Conservation (phyloP, 306 rosid species). For the Dalbergia cochinchinensis region DNA sequence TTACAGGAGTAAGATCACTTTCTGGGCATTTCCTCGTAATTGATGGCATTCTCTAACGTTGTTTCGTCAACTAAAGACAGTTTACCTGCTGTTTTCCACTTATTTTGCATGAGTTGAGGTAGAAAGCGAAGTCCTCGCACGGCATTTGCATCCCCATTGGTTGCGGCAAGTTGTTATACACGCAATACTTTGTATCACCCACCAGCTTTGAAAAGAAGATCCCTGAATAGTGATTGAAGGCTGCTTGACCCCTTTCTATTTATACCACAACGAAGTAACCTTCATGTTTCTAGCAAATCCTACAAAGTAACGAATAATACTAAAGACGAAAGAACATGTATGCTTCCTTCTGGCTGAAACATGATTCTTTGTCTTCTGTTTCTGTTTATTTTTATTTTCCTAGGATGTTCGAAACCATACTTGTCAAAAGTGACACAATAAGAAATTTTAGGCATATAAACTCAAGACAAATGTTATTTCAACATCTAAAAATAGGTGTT, state of each 20-base stretch:
- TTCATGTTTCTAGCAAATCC: constrained; percentile 28
- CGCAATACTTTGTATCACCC: constrained; percentile 13
- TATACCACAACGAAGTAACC: constrained; percentile 26
- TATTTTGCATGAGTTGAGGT: neutral
- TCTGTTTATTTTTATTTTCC: constrained; percentile 11
- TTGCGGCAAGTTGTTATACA: constrained; percentile 25
- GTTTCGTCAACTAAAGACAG: constrained; percentile 22
- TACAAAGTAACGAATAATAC: constrained; percentile 28
- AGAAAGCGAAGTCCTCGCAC: neutral
- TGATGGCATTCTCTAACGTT: constrained; percentile 1
- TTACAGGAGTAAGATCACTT: constrained; percentile 10
- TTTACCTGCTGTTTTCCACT: neutral
- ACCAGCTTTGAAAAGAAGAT: constrained; percentile 33
- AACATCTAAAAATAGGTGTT: too few species aligned
- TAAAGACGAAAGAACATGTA: constrained; percentile 27
- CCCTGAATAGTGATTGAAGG: neutral
- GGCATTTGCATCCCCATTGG: neutral
- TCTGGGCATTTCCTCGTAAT: neutral
- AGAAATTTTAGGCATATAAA: constrained; percentile 9
- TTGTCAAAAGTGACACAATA: constrained; percentile 33
- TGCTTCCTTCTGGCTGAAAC: constrained; percentile 38
- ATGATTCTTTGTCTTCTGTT: constrained; percentile 32
- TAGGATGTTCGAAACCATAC: constrained; percentile 21
- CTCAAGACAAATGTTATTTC: too few species aligned
- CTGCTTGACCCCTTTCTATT: constrained; percentile 19